Conservation (phyloP, 768 basidiomycete genomes). For the Lentinus tigrinus region DNA sequence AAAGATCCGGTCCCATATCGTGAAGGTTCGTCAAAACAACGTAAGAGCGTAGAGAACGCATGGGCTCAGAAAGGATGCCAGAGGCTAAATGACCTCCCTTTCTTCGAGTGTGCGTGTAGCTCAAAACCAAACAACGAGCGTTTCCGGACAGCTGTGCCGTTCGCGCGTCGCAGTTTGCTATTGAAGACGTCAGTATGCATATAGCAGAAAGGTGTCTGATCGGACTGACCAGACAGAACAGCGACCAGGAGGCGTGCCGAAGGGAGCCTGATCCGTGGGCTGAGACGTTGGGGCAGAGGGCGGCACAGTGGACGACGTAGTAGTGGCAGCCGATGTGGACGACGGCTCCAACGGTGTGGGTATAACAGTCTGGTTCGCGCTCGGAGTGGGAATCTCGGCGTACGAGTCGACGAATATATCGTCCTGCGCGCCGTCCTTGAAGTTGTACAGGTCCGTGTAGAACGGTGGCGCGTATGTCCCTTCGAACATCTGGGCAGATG, state of each 20-base stretch:
- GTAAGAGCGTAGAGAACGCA: not conserved
- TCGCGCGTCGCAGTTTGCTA: not conserved
- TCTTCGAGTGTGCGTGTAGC: not conserved
- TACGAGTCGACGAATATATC: constrained; percentile 72
- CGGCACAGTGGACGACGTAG: not conserved
- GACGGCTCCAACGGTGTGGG: constrained; percentile 23
- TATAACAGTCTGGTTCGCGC: constrained; percentile 25
- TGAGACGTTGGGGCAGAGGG: not conserved
- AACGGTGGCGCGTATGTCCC: constrained; percentile 58
- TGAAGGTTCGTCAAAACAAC: too few species aligned
- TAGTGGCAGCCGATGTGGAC: not conserved
- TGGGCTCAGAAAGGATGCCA: constrained; percentile 14
- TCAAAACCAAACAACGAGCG: not conserved
- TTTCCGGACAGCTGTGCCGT: not conserved
- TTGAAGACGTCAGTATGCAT: not conserved
- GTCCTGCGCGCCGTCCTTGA: constrained; percentile 68
- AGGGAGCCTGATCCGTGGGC: constrained; percentile 9
- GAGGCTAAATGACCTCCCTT: constrained; percentile 4
- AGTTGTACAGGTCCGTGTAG: constrained; percentile 71
- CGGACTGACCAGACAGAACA: constrained; percentile 9
- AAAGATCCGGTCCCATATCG: not conserved
- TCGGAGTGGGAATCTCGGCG: constrained; percentile 22
- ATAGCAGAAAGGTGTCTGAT: not conserved
- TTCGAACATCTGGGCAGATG: constrained; percentile 56
- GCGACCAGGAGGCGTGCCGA: constrained; percentile 6